A percentile compares a stretch with the other conserved stretches of the same genome.
Evolutionary conservation across 805 yeast species (phyloP).

Genomic region (Wickerhamiella siamensis): DNA sequence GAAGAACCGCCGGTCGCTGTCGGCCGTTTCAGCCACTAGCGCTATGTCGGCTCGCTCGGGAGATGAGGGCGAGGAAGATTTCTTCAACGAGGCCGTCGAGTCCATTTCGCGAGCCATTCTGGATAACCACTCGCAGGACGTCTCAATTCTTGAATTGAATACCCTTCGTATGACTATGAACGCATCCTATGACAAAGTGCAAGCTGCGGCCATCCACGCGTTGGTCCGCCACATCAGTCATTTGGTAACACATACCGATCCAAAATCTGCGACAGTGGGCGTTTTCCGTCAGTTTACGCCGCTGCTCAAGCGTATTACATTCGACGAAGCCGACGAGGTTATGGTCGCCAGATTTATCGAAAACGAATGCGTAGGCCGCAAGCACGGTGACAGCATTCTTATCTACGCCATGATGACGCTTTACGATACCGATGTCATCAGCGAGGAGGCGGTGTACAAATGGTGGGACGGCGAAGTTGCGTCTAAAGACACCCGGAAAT

Average conservation of each 20-base stretch:
- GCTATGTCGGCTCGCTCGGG: slow-evolving; percentile 34
- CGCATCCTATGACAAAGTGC: slow-evolving; percentile 84
- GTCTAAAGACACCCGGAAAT: slow-evolving; percentile 35
- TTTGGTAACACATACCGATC: slow-evolving; percentile 60
- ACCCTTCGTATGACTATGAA: slow-evolving; percentile 96
- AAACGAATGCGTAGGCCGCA: slow-evolving; percentile 30
- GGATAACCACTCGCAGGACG: slow-evolving; percentile 83
- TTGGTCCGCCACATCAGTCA: slow-evolving; percentile 55
- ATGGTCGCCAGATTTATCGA: slow-evolving; percentile 45
- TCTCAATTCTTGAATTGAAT: slow-evolving; percentile 82
- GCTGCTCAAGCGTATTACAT: slow-evolving; percentile 74
- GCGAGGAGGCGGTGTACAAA: slow-evolving; percentile 59
- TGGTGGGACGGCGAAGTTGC: slow-evolving; percentile 64
- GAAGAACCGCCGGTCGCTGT: slow-evolving; percentile 13
- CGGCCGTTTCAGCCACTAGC: slow-evolving; percentile 17
- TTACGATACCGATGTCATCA: slow-evolving; percentile 70
- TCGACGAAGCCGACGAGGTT: slow-evolving; percentile 61
- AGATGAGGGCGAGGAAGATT: slow-evolving; percentile 58
- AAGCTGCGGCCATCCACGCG: slow-evolving; percentile 66
- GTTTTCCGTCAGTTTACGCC: slow-evolving; percentile 71
- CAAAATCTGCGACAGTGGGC: slow-evolving; percentile 61
- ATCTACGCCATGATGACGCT: slow-evolving; percentile 41
- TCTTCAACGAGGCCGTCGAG: slow-evolving; percentile 80
- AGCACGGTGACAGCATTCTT: slow-evolving; percentile 32
- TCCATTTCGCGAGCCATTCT: slow-evolving; percentile 86